phyloP scores from a whole-genome alignment of 768 basidiomycete genomes.

The Tylopilus vinaceipallidus region DNA sequence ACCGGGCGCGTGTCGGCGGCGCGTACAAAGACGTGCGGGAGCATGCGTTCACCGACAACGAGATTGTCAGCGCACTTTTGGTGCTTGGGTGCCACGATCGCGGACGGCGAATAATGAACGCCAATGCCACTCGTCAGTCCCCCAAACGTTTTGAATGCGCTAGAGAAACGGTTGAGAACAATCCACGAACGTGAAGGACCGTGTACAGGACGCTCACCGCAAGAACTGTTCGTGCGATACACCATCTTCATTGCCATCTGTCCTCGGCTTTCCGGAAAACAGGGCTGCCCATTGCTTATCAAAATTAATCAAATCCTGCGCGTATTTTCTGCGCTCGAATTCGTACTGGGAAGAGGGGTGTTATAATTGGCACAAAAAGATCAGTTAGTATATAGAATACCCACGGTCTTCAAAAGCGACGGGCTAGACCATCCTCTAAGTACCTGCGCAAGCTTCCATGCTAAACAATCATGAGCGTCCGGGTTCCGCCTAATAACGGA shows the following conservation, averaged over 20 bases:
- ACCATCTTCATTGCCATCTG: constrained; percentile 34
- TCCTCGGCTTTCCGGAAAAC: constrained; percentile 41
- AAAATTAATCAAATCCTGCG: constrained; percentile 66
- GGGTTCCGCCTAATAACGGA: constrained; percentile 43
- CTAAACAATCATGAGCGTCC: constrained; percentile 34
- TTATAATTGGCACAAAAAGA: not conserved
- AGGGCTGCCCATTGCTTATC: constrained; percentile 56
- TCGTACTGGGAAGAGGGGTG: constrained; percentile 49
- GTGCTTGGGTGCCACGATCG: constrained; percentile 31
- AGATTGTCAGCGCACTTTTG: constrained; percentile 34
- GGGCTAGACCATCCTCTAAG: constrained; percentile 39
- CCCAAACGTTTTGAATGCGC: constrained; percentile 34
- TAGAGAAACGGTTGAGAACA: constrained; percentile 6
- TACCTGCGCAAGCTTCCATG: constrained; percentile 49
- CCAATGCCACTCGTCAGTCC: constrained; percentile 35
- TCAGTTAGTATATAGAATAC: constrained; percentile 1
- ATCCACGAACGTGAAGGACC: not conserved
- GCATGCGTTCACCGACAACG: constrained; percentile 39
- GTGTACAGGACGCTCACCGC: constrained; percentile 13
- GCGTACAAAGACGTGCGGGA: constrained; percentile 17
- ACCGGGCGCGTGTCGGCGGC: not conserved
- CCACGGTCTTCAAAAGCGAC: constrained; percentile 37
- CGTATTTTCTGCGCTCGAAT: constrained; percentile 59
- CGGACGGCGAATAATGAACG: constrained; percentile 37
- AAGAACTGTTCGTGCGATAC: constrained; percentile 35